Conservation (phyloP, 129 eudicot species). For the Pulicaria dysenterica region DNA sequence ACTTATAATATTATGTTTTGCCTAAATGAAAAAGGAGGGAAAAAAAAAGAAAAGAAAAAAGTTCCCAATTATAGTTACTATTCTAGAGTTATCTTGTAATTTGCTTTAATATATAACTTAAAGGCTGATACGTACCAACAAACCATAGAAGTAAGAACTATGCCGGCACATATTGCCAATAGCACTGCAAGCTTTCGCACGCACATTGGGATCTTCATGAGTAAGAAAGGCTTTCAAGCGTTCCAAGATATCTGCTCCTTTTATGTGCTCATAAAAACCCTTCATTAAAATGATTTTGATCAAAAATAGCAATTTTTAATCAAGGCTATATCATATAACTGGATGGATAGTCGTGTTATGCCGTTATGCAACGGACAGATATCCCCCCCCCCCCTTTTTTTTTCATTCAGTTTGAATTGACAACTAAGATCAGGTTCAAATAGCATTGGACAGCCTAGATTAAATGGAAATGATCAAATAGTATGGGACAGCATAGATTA, state of each 20-base stretch:
- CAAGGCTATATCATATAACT: neutral
- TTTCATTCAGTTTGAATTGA: no score
- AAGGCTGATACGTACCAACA: conserved; percentile 47
- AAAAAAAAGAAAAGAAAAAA: neutral
- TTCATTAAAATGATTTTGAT: conserved; percentile 36
- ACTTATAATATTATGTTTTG: conserved; percentile 59
- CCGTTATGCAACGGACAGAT: no score
- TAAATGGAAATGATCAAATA: no score
- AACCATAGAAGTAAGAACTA: conserved; percentile 74
- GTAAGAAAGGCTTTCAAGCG: conserved; percentile 67
- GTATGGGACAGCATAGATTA: no score
- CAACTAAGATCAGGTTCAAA: no score
- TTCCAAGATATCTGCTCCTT: conserved; percentile 71
- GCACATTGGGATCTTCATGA: conserved; percentile 80
- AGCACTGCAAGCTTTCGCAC: conserved; percentile 91
- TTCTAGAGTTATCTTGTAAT: neutral
- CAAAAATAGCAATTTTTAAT: neutral
- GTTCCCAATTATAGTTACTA: neutral
- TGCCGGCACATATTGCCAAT: conserved; percentile 97
- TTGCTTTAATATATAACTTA: neutral
- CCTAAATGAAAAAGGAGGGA: conserved; percentile 42
- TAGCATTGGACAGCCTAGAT: no score
- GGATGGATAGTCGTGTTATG: neutral
- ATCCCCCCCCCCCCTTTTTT: no score
- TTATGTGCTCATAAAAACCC: conserved; percentile 71